These are phyloP conservation scores for Solanum paucissectum DNA, from an alignment of 257 asterid species.

Conservation along the genomic window DNA sequence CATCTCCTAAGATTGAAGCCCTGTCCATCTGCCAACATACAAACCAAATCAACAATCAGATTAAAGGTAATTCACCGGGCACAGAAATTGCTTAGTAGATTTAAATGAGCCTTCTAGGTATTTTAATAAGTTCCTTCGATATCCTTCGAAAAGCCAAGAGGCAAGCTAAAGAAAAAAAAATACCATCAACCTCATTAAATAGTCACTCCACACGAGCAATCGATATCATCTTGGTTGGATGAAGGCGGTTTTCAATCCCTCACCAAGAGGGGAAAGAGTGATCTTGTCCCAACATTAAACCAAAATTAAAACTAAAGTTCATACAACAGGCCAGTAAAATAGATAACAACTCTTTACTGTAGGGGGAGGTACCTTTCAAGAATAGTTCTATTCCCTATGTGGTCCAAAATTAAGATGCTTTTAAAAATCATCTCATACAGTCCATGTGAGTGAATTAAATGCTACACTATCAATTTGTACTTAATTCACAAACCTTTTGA, in stretches of 20 bases:
- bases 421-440: conserved; percentile 50
- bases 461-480: conserved; percentile 33
- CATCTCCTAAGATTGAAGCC: conserved; percentile 76
- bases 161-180: neutral
- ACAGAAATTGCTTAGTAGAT: neutral
- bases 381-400: conserved; percentile 16
- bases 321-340: neutral
- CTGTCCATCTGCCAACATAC: conserved; percentile 54
- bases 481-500: conserved; percentile 39
- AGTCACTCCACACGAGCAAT: neutral
- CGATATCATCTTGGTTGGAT: neutral
- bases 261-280: neutral
- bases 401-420: conserved; percentile 39
- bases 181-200: neutral
- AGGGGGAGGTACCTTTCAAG: conserved; percentile 11
- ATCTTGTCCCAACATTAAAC: neutral
- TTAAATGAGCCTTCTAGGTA: too few species aligned
- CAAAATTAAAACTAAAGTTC: neutral
- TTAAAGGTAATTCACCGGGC: neutral
- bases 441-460: conserved; percentile 85
- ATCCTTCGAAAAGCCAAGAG: neutral
- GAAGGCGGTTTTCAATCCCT: neutral
- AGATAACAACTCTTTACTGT: neutral
- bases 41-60: neutral
- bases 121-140: too few species aligned